These are phyloP conservation scores for Sambucus nigra DNA, from an alignment of 129 eudicot genomes.

Conservation along the genomic window DNA sequence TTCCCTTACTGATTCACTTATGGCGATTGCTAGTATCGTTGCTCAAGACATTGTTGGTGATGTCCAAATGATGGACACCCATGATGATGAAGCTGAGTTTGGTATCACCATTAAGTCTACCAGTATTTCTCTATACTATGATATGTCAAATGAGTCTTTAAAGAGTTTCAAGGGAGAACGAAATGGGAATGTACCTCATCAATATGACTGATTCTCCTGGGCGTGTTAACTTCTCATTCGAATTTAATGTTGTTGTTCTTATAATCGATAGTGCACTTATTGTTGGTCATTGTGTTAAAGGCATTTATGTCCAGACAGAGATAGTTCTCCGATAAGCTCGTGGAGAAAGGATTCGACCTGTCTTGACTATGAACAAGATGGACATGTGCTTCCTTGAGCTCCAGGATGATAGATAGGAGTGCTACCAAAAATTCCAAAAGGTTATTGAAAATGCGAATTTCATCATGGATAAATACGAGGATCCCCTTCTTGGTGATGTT, in stretches of 20 bases:
- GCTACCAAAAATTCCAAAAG: no score
- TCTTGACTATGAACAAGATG: no score
- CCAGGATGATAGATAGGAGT: constrained; percentile 66
- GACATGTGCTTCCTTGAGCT: no score
- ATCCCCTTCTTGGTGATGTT: constrained; percentile 73
- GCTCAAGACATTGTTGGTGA: constrained; percentile 64
- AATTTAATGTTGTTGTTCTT: constrained; percentile 62
- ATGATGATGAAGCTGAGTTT: constrained; percentile 58
- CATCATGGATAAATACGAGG: no score
- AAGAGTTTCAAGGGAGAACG: constrained; percentile 44
- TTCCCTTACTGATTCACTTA: constrained; percentile 62
- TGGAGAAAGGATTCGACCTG: no score
- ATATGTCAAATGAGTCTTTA: constrained; percentile 49
- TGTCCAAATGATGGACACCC: no score
- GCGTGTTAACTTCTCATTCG: constrained; percentile 64
- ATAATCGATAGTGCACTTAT: constrained; percentile 68
- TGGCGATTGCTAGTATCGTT: constrained; percentile 75
- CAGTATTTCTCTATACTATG: constrained; percentile 55
- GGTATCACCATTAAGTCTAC: no score
- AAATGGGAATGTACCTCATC: no score
- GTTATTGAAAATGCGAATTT: no score
- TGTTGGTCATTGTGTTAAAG: no score
- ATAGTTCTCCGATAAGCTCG: no score
- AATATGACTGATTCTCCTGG: constrained; percentile 70
- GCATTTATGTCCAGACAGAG: constrained; percentile 67